Evolutionary conservation across 1,284 basidiomycete species (phyloP), one percentile per base, ranked within the genome.

Genomic region (Caloboletus firmus): DNA sequence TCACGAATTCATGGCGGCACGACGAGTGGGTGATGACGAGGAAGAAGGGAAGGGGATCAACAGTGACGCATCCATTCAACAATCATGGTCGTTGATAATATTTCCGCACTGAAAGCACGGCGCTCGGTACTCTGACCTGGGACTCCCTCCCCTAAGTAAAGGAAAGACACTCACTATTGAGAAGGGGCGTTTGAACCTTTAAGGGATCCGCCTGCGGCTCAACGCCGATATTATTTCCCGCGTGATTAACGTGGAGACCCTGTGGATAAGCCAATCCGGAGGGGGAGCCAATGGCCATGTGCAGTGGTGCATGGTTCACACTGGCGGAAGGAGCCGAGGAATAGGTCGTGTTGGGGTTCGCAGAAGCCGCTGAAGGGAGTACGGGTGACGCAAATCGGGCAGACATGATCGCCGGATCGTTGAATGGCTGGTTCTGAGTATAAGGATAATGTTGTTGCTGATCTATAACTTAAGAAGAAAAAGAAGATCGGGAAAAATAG

Each of bases 71-170:
- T 58, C 51, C 54, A 62, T 71, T 55, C 57, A 69, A 65, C 46
- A 56, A 67, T 87, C 76, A 87, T 75, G 79, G 79, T 69, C 79
- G 83, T 78, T 82, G 76, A 74, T 81, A 80, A 74, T 80, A 74
- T 80, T 85, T 84, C 83, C 84, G 84, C 83, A 86, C 84, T 88
- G 83, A 84, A 88, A 87, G 86, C 76, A 88, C 82, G 85, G 84
- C 73, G 62, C 85, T 88, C 79, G 85, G 85, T 87, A 87, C 82
- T 79, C 78, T 82, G 80, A 77, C 82, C 84, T 74, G 73, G 75
- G 77, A 74, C 74, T 82, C 84, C 84, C 84, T 84, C 87, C 85
- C 84, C 82, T 80, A 69, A 71, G 71, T 63, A 70, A 73, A 69
- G 62, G 68, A 75, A 74, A 75, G 63, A 64, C 60, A 84, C 87